Conservation (phyloP, 495 filamentous ascomycete genomes). For the Tuber aestivum region DNA sequence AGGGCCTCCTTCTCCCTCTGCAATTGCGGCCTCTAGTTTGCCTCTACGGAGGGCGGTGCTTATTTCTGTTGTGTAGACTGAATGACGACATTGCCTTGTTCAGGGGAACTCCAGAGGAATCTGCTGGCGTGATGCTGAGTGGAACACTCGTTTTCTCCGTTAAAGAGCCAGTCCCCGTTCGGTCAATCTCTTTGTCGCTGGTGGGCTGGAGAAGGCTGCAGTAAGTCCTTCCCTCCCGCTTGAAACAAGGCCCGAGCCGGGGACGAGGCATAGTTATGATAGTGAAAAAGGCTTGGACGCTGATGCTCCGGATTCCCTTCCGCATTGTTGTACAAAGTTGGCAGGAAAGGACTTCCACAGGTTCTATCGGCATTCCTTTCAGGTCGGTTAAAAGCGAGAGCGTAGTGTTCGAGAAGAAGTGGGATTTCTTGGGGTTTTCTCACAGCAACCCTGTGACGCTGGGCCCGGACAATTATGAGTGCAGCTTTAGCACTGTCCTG, state of each 20-base stretch:
- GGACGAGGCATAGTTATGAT: background rate
- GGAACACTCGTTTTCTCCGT: slow-evolving; percentile 72
- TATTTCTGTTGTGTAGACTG: slow-evolving; percentile 50
- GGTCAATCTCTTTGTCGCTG: slow-evolving; percentile 64
- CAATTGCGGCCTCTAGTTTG: background rate
- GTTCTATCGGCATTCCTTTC: slow-evolving; percentile 45
- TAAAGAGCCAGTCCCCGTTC: slow-evolving; percentile 60
- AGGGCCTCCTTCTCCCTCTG: background rate
- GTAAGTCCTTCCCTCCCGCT: slow-evolving; percentile 48
- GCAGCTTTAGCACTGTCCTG: slow-evolving; percentile 74
- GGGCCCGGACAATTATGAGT: slow-evolving; percentile 75
- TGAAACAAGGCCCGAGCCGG: background rate
- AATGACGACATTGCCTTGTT: slow-evolving; percentile 75
- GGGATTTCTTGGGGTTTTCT: slow-evolving; percentile 51
- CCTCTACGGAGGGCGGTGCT: background rate
- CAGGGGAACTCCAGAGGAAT: slow-evolving; percentile 67
- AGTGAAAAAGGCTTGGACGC: background rate
- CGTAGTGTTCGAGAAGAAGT: slow-evolving; percentile 55
- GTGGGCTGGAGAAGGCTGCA: slow-evolving; percentile 64
- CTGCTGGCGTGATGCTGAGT: slow-evolving; percentile 65
- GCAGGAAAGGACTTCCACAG: slow-evolving; percentile 43
- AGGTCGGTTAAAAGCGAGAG: slow-evolving; percentile 51
- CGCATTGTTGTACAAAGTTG: slow-evolving; percentile 16
- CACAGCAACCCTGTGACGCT: slow-evolving; percentile 47
- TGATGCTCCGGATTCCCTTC: slow-evolving; percentile 6